A percentile compares a stretch with the other conserved stretches of the same genome.
Conservation (phyloP, 305 asterid species). For the Coffea humblotiana region DNA sequence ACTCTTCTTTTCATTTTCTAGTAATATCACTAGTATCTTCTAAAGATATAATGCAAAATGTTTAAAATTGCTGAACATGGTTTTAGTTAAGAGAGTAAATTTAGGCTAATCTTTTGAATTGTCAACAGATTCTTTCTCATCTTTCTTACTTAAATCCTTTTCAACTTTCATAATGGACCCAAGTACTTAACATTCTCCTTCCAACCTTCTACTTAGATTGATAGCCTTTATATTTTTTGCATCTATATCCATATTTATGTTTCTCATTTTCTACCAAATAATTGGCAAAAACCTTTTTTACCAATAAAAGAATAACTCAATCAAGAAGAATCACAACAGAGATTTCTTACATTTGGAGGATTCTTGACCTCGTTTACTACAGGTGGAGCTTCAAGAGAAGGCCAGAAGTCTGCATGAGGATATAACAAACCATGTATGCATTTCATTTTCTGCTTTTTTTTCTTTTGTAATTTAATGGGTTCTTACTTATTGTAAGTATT, state of each 20-base stretch:
- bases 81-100: background rate
- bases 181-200: too few relatives aligned
- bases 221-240: background rate
- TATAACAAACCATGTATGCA: slow-evolving; percentile 36
- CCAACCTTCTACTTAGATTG: too few relatives aligned
- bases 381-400: slow-evolving; percentile 45
- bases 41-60: background rate
- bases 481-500: background rate
- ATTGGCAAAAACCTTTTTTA: too few relatives aligned
- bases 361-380: slow-evolving; percentile 5
- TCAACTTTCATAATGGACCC: too few relatives aligned
- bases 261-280: background rate
- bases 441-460: background rate
- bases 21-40: background rate
- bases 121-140: too few relatives aligned
- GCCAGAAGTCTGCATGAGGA: slow-evolving; percentile 43
- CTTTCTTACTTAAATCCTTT: too few relatives aligned
- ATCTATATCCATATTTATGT: background rate
- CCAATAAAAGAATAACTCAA: background rate
- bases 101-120: too few relatives aligned
- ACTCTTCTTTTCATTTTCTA: background rate
- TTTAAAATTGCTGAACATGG: too few relatives aligned
- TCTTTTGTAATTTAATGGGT: background rate
- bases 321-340: background rate
- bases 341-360: background rate